Evolutionary conservation across 768 basidiomycete genomes (phyloP).

Genomic region (Cystofilobasidium bisporidii): DNA sequence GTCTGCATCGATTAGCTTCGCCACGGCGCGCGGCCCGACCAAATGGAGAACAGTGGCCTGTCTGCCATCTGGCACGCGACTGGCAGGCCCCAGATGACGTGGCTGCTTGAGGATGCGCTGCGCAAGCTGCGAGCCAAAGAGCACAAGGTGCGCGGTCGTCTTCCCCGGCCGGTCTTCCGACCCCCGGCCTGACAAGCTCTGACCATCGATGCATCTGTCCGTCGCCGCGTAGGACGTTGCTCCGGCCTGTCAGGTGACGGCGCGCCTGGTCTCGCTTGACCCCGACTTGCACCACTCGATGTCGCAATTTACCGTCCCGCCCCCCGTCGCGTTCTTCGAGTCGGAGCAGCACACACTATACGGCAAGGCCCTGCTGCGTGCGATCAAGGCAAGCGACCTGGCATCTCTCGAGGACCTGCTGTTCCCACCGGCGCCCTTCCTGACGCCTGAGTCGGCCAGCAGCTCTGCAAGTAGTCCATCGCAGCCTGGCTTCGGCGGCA

Average conservation of each 20-base stretch:
- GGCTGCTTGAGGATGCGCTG: conserved; percentile 17
- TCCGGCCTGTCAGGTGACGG: background rate
- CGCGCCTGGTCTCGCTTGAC: background rate
- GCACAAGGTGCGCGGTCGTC: background rate
- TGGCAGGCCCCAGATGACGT: conserved; percentile 15
- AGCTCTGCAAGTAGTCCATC: no score
- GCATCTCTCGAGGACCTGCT: conserved; percentile 6
- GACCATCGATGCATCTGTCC: no score
- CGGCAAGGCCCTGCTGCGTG: conserved; percentile 2
- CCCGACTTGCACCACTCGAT: background rate
- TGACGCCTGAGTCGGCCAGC: background rate
- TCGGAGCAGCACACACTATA: background rate
- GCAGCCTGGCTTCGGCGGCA: no score
- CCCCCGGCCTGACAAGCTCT: background rate
- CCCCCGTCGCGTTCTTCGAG: conserved; percentile 7
- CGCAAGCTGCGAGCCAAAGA: conserved; percentile 4
- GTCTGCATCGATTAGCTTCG: background rate
- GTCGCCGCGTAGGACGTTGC: background rate
- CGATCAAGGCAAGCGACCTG: background rate
- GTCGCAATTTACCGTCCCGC: background rate
- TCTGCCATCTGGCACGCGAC: conserved; percentile 14
- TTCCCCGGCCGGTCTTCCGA: no score
- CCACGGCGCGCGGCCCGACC: conserved; percentile 21
- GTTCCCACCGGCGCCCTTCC: conserved; percentile 5
- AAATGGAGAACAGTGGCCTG: conserved; percentile 11